These are phyloP conservation scores for Penicillium olsonii DNA, from an alignment of 2,329 filamentous ascomycete genomes.

Conservation along the genomic window DNA sequence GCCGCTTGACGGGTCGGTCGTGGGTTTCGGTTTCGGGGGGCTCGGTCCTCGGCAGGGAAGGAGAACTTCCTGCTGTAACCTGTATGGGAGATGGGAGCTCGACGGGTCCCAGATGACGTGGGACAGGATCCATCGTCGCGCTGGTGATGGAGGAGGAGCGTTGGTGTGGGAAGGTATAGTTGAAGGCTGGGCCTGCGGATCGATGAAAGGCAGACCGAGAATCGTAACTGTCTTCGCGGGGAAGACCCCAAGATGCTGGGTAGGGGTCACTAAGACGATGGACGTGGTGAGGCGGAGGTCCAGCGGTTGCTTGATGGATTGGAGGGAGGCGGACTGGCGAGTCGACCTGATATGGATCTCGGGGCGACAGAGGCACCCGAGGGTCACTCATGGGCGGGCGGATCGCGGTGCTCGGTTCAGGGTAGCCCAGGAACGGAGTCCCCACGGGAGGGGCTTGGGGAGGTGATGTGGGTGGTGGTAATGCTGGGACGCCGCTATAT, in stretches of 20 bases:
- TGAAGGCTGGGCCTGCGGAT: slow-evolving; percentile 30
- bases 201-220: slow-evolving; percentile 24
- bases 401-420: slow-evolving; percentile 24
- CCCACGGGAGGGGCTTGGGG: slow-evolving; percentile 28
- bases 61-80: slow-evolving; percentile 16
- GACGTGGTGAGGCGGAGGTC: slow-evolving; percentile 22
- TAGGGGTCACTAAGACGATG: slow-evolving; percentile 40
- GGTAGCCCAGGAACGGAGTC: slow-evolving; percentile 30
- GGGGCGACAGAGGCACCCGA: slow-evolving; percentile 26
- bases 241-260: slow-evolving; percentile 28
- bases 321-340: slow-evolving; percentile 40
- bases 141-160: slow-evolving; percentile 24
- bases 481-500: slow-evolving; percentile 27
- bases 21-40: slow-evolving; percentile 21
- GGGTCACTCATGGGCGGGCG: slow-evolving; percentile 30
- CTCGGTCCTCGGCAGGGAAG: slow-evolving; percentile 18
- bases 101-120: slow-evolving; percentile 24
- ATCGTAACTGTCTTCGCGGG: slow-evolving; percentile 28
- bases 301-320: slow-evolving; percentile 36
- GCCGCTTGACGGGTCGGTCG: slow-evolving; percentile 37
- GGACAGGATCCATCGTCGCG: slow-evolving; percentile 21
- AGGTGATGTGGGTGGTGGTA: slow-evolving; percentile 35
- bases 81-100: slow-evolving; percentile 20
- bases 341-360: slow-evolving; percentile 31
- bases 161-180: slow-evolving; percentile 28